Base-by-base conservation (phyloP, 352 stramenopile species). In the Halophytophthora batemanensis region DNA sequence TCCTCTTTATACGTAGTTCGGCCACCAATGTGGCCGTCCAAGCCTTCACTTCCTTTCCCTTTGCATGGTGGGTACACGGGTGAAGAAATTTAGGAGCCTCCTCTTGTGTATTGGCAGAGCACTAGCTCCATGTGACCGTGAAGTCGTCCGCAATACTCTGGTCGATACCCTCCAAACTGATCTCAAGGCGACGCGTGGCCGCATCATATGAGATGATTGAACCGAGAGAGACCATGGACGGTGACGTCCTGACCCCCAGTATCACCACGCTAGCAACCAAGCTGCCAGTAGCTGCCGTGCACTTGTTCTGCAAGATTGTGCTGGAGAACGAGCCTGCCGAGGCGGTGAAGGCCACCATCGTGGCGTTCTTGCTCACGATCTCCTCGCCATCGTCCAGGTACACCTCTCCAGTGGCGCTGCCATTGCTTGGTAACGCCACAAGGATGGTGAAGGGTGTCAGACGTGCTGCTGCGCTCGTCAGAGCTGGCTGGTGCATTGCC, bases 401-500 rank as follows among this genome's bases (percentile, higher is more conserved):
- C 8, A 77, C 34, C 21, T 77, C 49, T 14, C 63, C 63, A 2
- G 38, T 57, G 8, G 63, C 47, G 12, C 38, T 41, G 3, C 29
- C 25, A 14, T 51, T 43, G 12, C 14, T 25, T 12, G 34, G 25
- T 3, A 70, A 42, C 19, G 67, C 64, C 28, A 77, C 46, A 8
- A 71, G 29, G 4, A 77, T 35, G 23, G 61, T 49, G 40, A 69
- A 77, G 11, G 67, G 63, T 22, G 58, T 73, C 33, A 49, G 12
- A 23, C 65, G 67, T 21, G 59, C 64, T 15, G 55, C 25, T 31
- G 64, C 45, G 22, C 53, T 80, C 0, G 77, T 88, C 19, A 82
- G 66, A 14, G 70, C 64, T 14, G 59, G 18, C 51, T 78, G 67
- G 50, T 86, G 74, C 53, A 79, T 63, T 1, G 70, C 56, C 11